Evolutionary conservation across 306 rosid species (phyloP).

Genomic region (Fagus crenata): DNA sequence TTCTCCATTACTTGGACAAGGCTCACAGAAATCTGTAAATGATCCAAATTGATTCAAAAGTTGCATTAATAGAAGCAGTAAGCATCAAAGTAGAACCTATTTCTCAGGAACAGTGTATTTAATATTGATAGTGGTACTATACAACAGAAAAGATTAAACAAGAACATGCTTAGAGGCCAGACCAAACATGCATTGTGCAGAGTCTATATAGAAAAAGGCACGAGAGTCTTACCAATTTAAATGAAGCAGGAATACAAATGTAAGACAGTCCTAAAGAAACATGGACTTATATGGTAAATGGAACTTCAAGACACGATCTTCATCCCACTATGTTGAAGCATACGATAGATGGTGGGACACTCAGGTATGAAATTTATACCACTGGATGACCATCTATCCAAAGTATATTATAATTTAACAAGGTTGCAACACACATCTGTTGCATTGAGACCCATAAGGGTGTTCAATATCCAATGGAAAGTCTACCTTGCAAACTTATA

Average conservation of each 20-base stretch:
- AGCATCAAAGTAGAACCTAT: constrained; percentile 1
- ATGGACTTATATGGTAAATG: background rate
- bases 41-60: constrained; percentile 4
- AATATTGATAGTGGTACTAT: background rate
- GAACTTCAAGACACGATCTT: background rate
- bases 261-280: constrained; percentile 14
- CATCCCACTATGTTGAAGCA: background rate
- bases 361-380: background rate
- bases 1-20: constrained; percentile 82
- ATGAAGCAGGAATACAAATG: constrained; percentile 16
- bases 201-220: constrained; percentile 14
- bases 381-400: background rate
- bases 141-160: background rate
- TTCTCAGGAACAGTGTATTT: constrained; percentile 15
- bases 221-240: constrained; percentile 17
- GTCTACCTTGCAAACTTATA: background rate
- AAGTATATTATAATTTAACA: background rate
- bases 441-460: background rate
- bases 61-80: constrained; percentile 14
- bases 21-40: constrained; percentile 66
- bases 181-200: background rate
- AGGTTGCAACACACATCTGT: background rate
- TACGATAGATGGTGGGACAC: background rate
- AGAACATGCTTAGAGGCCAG: constrained; percentile 23
- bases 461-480: background rate